Evolutionary conservation across 306 rosid genomes (phyloP).

Genomic region (Luffa acutangula): DNA sequence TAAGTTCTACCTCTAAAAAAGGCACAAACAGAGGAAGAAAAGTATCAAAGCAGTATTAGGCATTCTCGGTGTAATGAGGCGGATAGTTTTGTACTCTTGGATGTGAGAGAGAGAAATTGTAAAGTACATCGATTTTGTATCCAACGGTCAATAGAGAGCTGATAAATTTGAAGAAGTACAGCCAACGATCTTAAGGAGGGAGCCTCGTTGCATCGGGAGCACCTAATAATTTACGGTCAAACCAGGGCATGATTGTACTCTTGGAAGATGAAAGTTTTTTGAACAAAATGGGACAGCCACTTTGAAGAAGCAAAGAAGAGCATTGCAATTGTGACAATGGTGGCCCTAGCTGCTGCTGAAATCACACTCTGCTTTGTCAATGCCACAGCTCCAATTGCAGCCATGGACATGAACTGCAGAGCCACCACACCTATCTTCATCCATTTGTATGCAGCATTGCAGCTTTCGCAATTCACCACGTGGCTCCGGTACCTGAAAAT

Average conservation of each 20-base stretch:
- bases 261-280: constrained; percentile 66
- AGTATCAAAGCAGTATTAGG: too few relatives aligned
- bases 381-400: constrained; percentile 62
- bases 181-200: too few relatives aligned
- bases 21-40: too few relatives aligned
- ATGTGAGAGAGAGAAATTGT: too few relatives aligned
- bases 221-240: not conserved
- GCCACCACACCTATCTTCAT: constrained; percentile 47
- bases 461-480: constrained; percentile 75
- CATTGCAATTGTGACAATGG: constrained; percentile 42
- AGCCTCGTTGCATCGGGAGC: too few relatives aligned
- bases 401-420: constrained; percentile 46
- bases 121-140: too few relatives aligned
- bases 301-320: constrained; percentile 28
- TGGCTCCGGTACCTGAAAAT: constrained; percentile 70
- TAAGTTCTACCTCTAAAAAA: too few relatives aligned
- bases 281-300: constrained; percentile 43
- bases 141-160: too few relatives aligned
- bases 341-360: constrained; percentile 32
- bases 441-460: constrained; percentile 62
- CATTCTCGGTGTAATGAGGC: too few relatives aligned
- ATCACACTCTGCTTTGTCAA: constrained; percentile 28
- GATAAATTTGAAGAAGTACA: too few relatives aligned
- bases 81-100: too few relatives aligned
- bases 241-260: constrained; percentile 65